phyloP scores from a whole-genome alignment of 192 early-diverging fungal genomes.

The Coemansia sp. region DNA sequence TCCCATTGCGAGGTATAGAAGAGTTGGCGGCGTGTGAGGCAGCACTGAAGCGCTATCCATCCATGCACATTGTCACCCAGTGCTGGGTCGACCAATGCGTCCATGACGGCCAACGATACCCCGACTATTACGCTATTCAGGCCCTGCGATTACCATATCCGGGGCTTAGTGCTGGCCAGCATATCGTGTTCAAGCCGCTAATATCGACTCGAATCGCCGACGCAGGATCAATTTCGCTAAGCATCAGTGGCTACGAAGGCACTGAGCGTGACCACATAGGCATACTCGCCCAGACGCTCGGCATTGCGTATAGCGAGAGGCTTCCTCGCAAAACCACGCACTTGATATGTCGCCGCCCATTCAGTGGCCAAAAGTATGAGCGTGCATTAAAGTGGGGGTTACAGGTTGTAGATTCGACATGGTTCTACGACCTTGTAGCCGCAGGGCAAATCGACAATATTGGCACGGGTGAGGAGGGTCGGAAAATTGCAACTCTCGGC shows the following conservation, averaged over 20 bases:
- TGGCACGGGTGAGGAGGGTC: not conserved
- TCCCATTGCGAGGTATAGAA: constrained; percentile 28
- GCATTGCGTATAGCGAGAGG: constrained; percentile 56
- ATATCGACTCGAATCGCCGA: not conserved
- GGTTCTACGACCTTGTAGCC: constrained; percentile 38
- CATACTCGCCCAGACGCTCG: constrained; percentile 49
- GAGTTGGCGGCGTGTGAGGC: constrained; percentile 20
- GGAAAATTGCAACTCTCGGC: not conserved
- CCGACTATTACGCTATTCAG: constrained; percentile 27
- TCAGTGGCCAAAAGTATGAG: constrained; percentile 71
- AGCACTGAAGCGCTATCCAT: not conserved
- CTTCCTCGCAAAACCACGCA: constrained; percentile 68
- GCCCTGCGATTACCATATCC: constrained; percentile 1
- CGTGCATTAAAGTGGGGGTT: constrained; percentile 74
- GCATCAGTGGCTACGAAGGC: constrained; percentile 63
- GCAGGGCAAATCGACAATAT: not conserved
- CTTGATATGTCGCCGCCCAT: constrained; percentile 64
- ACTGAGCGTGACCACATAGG: constrained; percentile 61
- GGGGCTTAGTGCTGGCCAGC: constrained; percentile 34
- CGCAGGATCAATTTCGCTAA: constrained; percentile 21
- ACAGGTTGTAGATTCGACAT: constrained; percentile 65
- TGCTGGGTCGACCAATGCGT: constrained; percentile 66
- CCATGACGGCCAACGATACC: constrained; percentile 41
- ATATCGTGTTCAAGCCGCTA: constrained; percentile 51
- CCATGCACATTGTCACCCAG: constrained; percentile 57